Evolutionary conservation across 306 rosid species (phyloP).

Genomic region (Begonia loranthoides): DNA sequence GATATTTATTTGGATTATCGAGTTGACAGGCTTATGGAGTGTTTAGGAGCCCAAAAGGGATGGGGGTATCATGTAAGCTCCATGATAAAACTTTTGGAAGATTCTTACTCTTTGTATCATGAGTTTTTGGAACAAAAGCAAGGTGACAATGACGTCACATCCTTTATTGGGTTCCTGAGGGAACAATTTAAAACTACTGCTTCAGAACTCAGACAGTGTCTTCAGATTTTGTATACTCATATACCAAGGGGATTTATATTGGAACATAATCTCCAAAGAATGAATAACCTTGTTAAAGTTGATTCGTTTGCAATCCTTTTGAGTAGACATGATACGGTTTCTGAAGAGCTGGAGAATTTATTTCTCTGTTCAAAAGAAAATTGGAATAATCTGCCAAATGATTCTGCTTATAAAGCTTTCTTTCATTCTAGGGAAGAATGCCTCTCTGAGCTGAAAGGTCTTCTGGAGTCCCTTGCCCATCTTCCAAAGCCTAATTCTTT

Average conservation of each 20-base stretch:
- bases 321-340: constrained; percentile 16
- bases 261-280: constrained; percentile 16
- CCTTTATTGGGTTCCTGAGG: constrained; percentile 45
- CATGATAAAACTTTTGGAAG: constrained; percentile 45
- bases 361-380: constrained; percentile 12
- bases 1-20: constrained; percentile 55
- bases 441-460: constrained; percentile 24
- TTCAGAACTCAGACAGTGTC: constrained; percentile 19
- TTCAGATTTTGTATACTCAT: constrained; percentile 38
- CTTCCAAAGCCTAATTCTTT: constrained; percentile 25
- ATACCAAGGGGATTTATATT: constrained; percentile 30
- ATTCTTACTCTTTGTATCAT: constrained; percentile 45
- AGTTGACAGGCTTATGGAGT: constrained; percentile 23
- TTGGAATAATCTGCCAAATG: constrained; percentile 1
- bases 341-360: constrained; percentile 25
- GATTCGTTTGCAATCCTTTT: constrained; percentile 27
- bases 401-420: constrained; percentile 4
- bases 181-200: constrained; percentile 24
- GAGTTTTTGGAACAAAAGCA: constrained; percentile 29
- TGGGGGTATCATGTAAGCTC: constrained; percentile 44
- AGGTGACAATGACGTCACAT: constrained; percentile 6
- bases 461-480: constrained; percentile 24
- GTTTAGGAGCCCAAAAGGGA: constrained; percentile 34
- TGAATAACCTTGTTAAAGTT: constrained; percentile 20
- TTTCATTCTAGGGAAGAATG: constrained; percentile 12